Evolutionary conservation across 2,329 filamentous ascomycete genomes (phyloP), one percentile per base, ranked within the genome.

Genomic region (Aulographum hederae): DNA sequence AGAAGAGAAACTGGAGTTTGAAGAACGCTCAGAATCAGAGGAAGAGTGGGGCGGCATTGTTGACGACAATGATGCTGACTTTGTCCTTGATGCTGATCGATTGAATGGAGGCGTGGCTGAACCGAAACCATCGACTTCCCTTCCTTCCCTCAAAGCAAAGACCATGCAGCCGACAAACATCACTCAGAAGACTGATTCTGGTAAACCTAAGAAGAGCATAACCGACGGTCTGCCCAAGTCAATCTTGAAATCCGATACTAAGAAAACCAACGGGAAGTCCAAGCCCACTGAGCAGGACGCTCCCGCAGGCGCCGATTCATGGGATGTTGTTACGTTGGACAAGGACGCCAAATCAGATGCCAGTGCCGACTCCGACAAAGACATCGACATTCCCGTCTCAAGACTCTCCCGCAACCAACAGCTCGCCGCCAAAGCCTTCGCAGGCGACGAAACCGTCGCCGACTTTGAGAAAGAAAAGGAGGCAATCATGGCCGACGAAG

Each of bases 391-490:
- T 16, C 50, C 52, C 20, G 49, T 58, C 19, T n/a, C n/a, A n/a
- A n/a, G n/a, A n/a, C 52, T 50, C 45, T 37, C 53, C 32, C 59
- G 58, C 43, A 67, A 70, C 43, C 61, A 66, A 38, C 70, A 74
- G 25, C 69, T 92, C 36, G 74, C 92, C 34, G 74, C 78, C 39
- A 68, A 73, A 41, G 85, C 82, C 4, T 94, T 98, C 51, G 86
- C 85, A 2, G 84, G 81, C 26, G 52, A 85, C 44, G 79, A 93
- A 48, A 80, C 91, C 2, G 72, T 78, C 6, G 69, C 69, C 28
- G 74, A 84, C 25, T 98, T 95, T 47, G 69, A 70, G 35, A 65
- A 65, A 23, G 85, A 95, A 48, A 95, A 95, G 57, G 65, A 63
- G 12, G 69, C 71, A 31, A 61, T 69, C 1, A 69, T 72, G 13